These are phyloP conservation scores for Globisporangium spinosum DNA, from an alignment of 352 stramenopile genomes.

Conservation along the genomic window DNA sequence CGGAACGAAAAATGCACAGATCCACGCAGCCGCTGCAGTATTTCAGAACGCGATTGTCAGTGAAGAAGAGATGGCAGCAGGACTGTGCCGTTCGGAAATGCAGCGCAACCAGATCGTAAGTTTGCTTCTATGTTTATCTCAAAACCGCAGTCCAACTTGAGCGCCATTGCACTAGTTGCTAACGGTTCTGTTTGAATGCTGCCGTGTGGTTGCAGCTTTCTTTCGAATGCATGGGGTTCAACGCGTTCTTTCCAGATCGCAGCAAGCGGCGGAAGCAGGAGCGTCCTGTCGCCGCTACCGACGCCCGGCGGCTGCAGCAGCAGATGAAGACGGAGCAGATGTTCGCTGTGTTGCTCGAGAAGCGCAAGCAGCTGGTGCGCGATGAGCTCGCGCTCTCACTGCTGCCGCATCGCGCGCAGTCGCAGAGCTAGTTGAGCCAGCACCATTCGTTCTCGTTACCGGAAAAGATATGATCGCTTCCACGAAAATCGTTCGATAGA, in stretches of 20 bases:
- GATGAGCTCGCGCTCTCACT: constrained; percentile 22
- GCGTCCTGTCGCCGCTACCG: background rate
- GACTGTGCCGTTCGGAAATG: background rate
- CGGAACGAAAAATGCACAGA: background rate
- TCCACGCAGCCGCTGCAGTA: constrained; percentile 1
- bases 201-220: background rate
- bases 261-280: constrained; percentile 7
- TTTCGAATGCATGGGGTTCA: constrained; percentile 16
- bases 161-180: background rate
- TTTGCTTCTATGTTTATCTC: background rate
- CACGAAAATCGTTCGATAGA: background rate
- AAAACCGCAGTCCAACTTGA: background rate
- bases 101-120: constrained; percentile 18
- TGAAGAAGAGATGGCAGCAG: background rate
- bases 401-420: constrained; percentile 10
- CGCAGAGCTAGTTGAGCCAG: background rate
- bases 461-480: background rate
- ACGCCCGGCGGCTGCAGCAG: constrained; percentile 10
- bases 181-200: background rate
- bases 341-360: constrained; percentile 22
- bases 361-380: constrained; percentile 24
- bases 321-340: constrained; percentile 19
- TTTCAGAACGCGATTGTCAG: constrained; percentile 9
- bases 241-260: constrained; percentile 9
- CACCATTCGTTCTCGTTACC: background rate